Evolutionary conservation across 2,329 filamentous ascomycete species (phyloP).

Genomic region (Trichoderma sp.): DNA sequence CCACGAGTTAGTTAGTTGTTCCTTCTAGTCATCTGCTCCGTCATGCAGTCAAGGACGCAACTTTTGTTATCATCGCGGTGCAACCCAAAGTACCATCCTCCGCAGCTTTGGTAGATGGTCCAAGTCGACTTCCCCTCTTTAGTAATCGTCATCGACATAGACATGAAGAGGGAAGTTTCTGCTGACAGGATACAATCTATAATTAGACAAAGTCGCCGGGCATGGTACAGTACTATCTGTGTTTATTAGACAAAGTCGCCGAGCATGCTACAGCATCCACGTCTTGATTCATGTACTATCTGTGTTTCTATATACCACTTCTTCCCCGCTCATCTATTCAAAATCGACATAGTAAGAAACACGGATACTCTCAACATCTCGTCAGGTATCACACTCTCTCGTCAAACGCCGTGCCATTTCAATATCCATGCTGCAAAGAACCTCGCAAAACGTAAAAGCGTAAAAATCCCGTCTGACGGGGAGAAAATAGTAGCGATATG

Average conservation of each 20-base stretch:
- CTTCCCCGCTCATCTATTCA: not conserved
- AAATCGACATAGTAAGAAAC: conserved; percentile 15
- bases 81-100: too few relatives aligned
- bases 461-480: conserved; percentile 6
- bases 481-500: not conserved
- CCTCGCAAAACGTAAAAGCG: conserved; percentile 26
- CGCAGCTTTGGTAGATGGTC: not conserved
- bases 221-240: conserved; percentile 1
- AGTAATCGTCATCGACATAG: not conserved
- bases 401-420: conserved; percentile 35
- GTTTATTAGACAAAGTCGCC: not conserved
- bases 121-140: not conserved
- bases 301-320: conserved; percentile 1
- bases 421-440: conserved; percentile 29
- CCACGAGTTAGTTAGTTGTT: not conserved
- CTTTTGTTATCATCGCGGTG: too few relatives aligned
- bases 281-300: conserved; percentile 7
- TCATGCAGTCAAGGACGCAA: not conserved
- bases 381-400: conserved; percentile 24
- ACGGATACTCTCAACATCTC: conserved; percentile 17
- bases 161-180: not conserved
- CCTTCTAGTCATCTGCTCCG: not conserved
- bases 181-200: not conserved
- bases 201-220: not conserved
- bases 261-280: not conserved